Evolutionary conservation across 192 early-diverging fungal genomes (phyloP).

Genomic region (Spinellus fusiger): DNA sequence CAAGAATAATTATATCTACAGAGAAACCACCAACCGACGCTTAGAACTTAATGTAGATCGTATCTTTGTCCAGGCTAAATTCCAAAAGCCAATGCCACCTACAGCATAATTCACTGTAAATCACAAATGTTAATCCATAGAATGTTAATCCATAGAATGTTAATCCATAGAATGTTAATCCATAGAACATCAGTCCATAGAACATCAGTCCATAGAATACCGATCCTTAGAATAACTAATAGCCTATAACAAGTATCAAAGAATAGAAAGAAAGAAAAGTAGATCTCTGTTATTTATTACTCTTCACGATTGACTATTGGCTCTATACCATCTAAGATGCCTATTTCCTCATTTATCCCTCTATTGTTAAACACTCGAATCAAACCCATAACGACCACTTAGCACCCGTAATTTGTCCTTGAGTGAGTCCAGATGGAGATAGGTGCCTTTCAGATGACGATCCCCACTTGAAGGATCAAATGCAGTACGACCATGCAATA

Average conservation of each 20-base stretch:
- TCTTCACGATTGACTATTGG: neutral
- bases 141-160: too few relatives aligned
- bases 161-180: too few relatives aligned
- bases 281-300: neutral
- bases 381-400: conserved; percentile 7
- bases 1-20: conserved; percentile 57
- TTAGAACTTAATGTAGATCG: conserved; percentile 61
- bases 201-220: too few relatives aligned
- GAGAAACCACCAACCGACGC: conserved; percentile 65
- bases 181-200: too few relatives aligned
- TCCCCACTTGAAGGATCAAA: conserved; percentile 71
- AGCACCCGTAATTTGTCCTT: conserved; percentile 44
- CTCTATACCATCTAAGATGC: neutral
- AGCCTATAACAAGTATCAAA: too few relatives aligned
- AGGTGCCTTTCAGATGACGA: conserved; percentile 69
- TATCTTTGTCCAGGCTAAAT: conserved; percentile 73
- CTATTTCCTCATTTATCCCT: neutral
- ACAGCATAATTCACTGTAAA: too few relatives aligned
- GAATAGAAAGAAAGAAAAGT: too few relatives aligned
- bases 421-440: conserved; percentile 51
- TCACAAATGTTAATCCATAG: too few relatives aligned
- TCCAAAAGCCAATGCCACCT: conserved; percentile 46
- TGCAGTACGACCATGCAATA: conserved; percentile 68
- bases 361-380: conserved; percentile 5
- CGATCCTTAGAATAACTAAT: too few relatives aligned